Base-by-base conservation (phyloP, 2,329 filamentous ascomycete species). In the Aureobasidium namibiae region DNA sequence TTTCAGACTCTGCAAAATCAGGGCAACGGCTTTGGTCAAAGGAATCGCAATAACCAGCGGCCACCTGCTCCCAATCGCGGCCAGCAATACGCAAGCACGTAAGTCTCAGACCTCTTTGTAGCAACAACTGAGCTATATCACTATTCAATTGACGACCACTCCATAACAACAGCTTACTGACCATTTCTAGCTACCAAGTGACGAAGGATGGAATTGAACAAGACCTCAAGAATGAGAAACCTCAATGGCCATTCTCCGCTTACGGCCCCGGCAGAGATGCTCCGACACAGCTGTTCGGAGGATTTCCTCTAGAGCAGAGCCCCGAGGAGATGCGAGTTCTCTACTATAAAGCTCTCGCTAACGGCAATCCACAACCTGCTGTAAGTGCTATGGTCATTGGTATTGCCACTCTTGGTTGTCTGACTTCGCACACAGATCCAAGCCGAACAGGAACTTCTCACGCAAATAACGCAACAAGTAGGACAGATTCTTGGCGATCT, bases 221-320 rank as follows among this genome's bases (percentile, higher is more conserved):
- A 56, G 90, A 95, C 68, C 77, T 95, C 46, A 82, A 79, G 0
- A 78, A 79, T 23, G 89, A 94, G 61, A 80, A 82, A 9, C 92
- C 92, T 18, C 75, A 83, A 78, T 97, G 92, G 88, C 86, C 94
- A 4, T 80, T 96, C 24, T 96, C 92, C 1, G 82, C 87, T 23
- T 97, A 96, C 72, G 89, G 86, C 0, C 91, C 92, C 0, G 88
- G 87, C 4, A 81, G 78, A 66, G 83, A 91, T 65, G 84, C 88
- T 1, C 92, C 92, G 0, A 83, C 84, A 18, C 90, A 96, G 72
- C 79, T 96, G 1, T 92, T 96, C 67, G 90, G 90, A 56, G 91
- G 90, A 1, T 80, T 79, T 45, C 79, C 83, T 6, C 82, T 91
- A 18, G 92, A 97, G 71, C 87, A 91, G 71, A 95, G 90, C 67